Conservation (phyloP, 139 green algal genomes). For the Auxenochlorella pyrenoidosa region DNA sequence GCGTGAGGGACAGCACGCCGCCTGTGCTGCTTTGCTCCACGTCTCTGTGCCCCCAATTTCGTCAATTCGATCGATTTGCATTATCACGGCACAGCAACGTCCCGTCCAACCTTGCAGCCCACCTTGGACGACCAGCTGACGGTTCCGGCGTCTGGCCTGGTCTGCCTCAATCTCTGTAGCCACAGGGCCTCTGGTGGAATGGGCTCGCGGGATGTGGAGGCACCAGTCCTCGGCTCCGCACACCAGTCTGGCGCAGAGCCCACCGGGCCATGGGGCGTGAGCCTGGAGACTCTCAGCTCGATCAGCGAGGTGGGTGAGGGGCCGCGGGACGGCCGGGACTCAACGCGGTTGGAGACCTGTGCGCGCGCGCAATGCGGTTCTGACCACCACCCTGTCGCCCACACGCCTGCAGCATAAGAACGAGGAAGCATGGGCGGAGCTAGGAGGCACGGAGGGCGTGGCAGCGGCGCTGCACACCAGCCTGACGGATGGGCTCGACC, state of each 20-base stretch:
- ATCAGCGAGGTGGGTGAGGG: constrained; percentile 26
- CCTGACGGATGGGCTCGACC: constrained; percentile 58
- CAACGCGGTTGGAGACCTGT: background rate
- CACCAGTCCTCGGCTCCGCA: background rate
- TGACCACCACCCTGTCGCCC: background rate
- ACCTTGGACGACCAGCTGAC: too few relatives aligned
- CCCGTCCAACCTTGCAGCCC: too few relatives aligned
- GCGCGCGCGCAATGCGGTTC: background rate
- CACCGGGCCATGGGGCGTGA: background rate
- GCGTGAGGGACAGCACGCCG: too few relatives aligned
- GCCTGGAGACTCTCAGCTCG: background rate
- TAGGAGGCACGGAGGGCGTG: constrained; percentile 71
- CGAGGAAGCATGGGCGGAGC: constrained; percentile 39
- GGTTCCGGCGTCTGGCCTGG: too few relatives aligned
- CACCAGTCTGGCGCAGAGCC: background rate
- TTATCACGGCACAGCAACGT: too few relatives aligned
- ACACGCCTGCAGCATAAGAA: constrained; percentile 74
- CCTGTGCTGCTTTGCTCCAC: too few relatives aligned
- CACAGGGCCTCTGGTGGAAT: too few relatives aligned
- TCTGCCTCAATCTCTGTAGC: too few relatives aligned
- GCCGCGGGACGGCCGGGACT: background rate
- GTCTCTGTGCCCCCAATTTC: too few relatives aligned
- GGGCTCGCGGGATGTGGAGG: too few relatives aligned
- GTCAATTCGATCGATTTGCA: too few relatives aligned
- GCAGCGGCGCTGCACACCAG: constrained; percentile 57